Evolutionary conservation across 495 filamentous ascomycete genomes (phyloP).

Genomic region (Symbiotaphrina buchneri): DNA sequence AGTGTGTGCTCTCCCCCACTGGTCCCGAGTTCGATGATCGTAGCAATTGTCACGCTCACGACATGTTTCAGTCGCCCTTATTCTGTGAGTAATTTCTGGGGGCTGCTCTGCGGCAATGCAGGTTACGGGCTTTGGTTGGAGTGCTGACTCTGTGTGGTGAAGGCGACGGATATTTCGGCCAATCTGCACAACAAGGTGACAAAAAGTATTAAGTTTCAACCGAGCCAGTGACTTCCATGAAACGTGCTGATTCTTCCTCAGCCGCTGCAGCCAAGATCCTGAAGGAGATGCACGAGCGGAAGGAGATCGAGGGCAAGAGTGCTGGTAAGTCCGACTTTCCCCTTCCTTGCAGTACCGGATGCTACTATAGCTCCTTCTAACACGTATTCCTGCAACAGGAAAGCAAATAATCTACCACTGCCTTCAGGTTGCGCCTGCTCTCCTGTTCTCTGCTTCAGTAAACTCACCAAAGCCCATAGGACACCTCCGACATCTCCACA

Average conservation of each 20-base stretch:
- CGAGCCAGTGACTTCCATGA: slow-evolving; percentile 2
- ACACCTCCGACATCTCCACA: slow-evolving; percentile 17
- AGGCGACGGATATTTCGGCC: slow-evolving; percentile 40
- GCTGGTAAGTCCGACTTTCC: slow-evolving; percentile 19
- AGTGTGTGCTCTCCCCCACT: slow-evolving; percentile 15
- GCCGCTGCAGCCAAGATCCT: slow-evolving; percentile 37
- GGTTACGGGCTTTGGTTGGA: slow-evolving; percentile 7
- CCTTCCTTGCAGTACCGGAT: neutral
- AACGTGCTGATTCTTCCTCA: slow-evolving; percentile 6
- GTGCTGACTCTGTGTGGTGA: slow-evolving; percentile 5
- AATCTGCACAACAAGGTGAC: slow-evolving; percentile 48
- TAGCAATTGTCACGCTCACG: slow-evolving; percentile 4
- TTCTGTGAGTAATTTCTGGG: slow-evolving; percentile 19
- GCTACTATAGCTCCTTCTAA: slow-evolving; percentile 1
- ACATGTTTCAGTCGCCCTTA: slow-evolving; percentile 28
- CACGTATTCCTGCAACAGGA: slow-evolving; percentile 14
- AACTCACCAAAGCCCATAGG: slow-evolving; percentile 5
- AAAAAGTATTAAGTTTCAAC: slow-evolving; percentile 22
- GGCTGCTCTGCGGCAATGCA: slow-evolving; percentile 1
- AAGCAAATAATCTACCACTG: slow-evolving; percentile 43
- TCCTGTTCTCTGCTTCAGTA: too few species aligned
- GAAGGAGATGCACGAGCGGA: slow-evolving; percentile 36
- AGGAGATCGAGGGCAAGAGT: slow-evolving; percentile 31
- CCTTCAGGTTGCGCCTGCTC: slow-evolving; percentile 17
- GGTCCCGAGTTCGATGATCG: neutral